Evolutionary conservation across 768 basidiomycete genomes (phyloP), one percentile per base, ranked within the genome.

Genomic region (Chlorophyllum brunneum): DNA sequence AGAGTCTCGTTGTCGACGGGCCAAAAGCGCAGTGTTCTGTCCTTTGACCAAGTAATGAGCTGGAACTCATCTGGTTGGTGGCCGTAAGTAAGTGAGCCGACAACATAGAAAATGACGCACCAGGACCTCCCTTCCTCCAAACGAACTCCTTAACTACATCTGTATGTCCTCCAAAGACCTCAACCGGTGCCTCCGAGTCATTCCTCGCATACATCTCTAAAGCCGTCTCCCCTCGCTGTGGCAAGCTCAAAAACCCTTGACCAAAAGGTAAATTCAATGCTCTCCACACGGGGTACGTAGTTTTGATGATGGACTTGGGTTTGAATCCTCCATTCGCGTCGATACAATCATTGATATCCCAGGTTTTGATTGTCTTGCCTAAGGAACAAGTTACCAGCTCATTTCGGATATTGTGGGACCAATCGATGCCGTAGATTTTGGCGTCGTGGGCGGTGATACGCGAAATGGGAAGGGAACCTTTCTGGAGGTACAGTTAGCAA

Each of bases 61-160:
- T 83, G 83, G 63, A 82, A 85, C 34, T 82, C 78, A 36, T 74
- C 73, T 69, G 30, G 23, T 48, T 18, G 3, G 5, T 18, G 29
- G 11, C 10, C 2, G 18, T 4, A 23, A 48, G 41, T 16, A 24
- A 52, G 16, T 48, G 4, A 18, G 29, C 15, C 22, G 7, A 27
- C 22, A 16, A 13, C 27, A 37, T 47, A 26, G 50, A 7, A 27
- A 40, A 22, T 33, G 22, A 63, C 67, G 18, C 16, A 83, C 86
- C 82, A 56, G 69, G 59, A 4, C 76, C 78, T 2, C 85, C 79
- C 61, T 77, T 82, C 54, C 97, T 74, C 97, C 97, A 99, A 1
- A 99, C 94, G 64, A 95, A 99, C 69, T 99, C 95, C 62, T 95
- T 97, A 16, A 98, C 95, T 2, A 94, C 92, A 57, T 95, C 93